Evolutionary conservation across 768 basidiomycete genomes (phyloP), one percentile per base, ranked within the genome.

Genomic region (Grammothele lineata): DNA sequence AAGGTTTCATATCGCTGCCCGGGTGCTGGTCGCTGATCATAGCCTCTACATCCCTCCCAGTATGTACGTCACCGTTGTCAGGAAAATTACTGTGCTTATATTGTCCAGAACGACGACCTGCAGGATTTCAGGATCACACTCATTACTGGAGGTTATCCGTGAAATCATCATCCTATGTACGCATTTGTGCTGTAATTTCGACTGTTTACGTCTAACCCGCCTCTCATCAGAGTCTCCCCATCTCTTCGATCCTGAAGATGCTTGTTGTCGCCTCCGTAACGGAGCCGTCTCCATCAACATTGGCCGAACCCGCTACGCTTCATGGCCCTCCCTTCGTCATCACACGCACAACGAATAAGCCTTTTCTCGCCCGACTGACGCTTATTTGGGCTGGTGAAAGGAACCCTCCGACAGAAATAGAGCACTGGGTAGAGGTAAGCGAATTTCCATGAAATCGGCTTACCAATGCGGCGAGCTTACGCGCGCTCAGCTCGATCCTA

Each of bases 371-470:
- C 4, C 62, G 64, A 18, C 55, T 76, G 17, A 58, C 60, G 1
- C 61, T 76, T 26, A 56, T 61, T 30, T 76, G 72, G 73, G 65
- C 58, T 21, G 72, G 71, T 8, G 58, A 60, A 18, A 66, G 66
- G 40, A 78, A 73, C 52, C 58, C 68, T 10, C 56, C 63, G 1
- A 66, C 68, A 50, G 70, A 70, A 37, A 61, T 78, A 15, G 75
- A 77, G 8, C 76, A 78, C 42, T 79, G 76, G 76, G 67, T 78
- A 6, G 73, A 78, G 55, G 77, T 75, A 54, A 27, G 12, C 37
- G 11, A 32, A 32, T 19, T 43, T 18, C 14, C 30, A 9, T 32
- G 8, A 15, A 32, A 9, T 8, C 30, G 30, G 8, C 9, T 32
- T 32, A 9, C 30, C 9, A 15, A 32, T 15, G 30, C 30, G 15